phyloP scores from a whole-genome alignment of 2,329 filamentous ascomycete species.

The Penicillium thymicola region DNA sequence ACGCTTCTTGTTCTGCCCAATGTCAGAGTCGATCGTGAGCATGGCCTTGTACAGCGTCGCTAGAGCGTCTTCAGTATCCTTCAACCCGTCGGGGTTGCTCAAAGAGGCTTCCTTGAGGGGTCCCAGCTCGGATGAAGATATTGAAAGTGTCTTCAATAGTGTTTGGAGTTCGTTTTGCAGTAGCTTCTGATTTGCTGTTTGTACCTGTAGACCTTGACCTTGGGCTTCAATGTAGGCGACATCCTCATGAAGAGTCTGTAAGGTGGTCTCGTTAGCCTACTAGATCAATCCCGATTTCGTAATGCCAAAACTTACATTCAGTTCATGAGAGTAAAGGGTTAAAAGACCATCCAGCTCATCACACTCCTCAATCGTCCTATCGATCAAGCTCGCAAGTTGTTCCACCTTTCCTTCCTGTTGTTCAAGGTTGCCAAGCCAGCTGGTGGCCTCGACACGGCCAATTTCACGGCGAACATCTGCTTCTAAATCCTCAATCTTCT shows the following conservation, averaged over 20 bases:
- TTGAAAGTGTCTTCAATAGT: conserved; percentile 86
- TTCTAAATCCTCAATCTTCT: conserved; percentile 76
- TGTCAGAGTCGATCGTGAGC: conserved; percentile 83
- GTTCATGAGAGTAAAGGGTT: conserved; percentile 89
- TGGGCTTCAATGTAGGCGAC: conserved; percentile 97
- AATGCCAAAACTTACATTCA: conserved; percentile 64
- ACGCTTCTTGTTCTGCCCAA: conserved; percentile 57
- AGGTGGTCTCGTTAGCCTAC: conserved; percentile 22
- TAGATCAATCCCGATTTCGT: background rate
- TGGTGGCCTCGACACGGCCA: conserved; percentile 84
- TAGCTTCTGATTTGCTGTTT: conserved; percentile 93
- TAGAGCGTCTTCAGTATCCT: conserved; percentile 73
- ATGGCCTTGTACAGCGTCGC: conserved; percentile 87
- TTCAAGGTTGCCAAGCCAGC: conserved; percentile 78
- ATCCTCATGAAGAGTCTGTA: conserved; percentile 85
- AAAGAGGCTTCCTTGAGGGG: conserved; percentile 71
- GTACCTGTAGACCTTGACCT: conserved; percentile 92
- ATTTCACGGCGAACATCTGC: conserved; percentile 81
- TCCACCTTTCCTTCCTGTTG: conserved; percentile 89
- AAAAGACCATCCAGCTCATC: conserved; percentile 93
- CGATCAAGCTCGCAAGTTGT: conserved; percentile 79
- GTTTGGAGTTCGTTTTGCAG: conserved; percentile 85
- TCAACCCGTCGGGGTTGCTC: conserved; percentile 66
- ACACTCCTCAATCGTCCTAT: conserved; percentile 88
- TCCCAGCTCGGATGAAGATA: conserved; percentile 71